These are phyloP conservation scores for Thalassiosira hispida DNA, from an alignment of 352 stramenopile genomes.

Conservation along the genomic window DNA sequence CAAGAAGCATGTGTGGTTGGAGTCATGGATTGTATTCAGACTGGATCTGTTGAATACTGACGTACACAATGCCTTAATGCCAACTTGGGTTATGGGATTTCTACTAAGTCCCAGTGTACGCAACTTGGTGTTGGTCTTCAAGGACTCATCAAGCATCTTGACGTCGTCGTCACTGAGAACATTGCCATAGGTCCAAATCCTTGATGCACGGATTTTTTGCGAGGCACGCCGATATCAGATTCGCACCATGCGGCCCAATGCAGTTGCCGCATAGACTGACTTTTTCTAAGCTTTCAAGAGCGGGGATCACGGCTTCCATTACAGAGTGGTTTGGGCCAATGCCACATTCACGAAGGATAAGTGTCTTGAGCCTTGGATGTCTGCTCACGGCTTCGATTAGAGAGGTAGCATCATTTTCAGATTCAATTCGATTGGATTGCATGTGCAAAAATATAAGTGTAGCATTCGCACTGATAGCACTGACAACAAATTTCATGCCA, in stretches of 20 bases:
- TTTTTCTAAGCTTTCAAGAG: background rate
- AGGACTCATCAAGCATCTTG: background rate
- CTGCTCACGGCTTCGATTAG: background rate
- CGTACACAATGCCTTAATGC: background rate
- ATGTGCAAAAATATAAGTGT: background rate
- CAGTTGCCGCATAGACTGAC: conserved; percentile 3
- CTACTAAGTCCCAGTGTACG: background rate
- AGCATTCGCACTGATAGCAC: background rate
- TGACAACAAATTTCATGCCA: background rate
- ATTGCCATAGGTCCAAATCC: conserved; percentile 16
- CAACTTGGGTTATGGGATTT: conserved; percentile 3
- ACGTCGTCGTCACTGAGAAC: conserved; percentile 11
- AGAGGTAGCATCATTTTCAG: background rate
- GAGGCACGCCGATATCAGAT: background rate
- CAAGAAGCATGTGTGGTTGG: conserved; percentile 15
- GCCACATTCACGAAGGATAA: background rate
- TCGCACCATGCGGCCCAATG: conserved; percentile 13
- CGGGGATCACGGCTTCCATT: background rate
- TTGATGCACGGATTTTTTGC: conserved; percentile 14
- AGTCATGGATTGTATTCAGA: conserved; percentile 9
- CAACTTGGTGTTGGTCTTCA: conserved; percentile 25
- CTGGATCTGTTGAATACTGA: background rate
- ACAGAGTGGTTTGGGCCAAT: background rate
- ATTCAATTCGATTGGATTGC: background rate
- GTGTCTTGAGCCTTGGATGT: background rate